Conservation (phyloP, 208 protist genomes). For the Acanthamoeba royreba region DNA sequence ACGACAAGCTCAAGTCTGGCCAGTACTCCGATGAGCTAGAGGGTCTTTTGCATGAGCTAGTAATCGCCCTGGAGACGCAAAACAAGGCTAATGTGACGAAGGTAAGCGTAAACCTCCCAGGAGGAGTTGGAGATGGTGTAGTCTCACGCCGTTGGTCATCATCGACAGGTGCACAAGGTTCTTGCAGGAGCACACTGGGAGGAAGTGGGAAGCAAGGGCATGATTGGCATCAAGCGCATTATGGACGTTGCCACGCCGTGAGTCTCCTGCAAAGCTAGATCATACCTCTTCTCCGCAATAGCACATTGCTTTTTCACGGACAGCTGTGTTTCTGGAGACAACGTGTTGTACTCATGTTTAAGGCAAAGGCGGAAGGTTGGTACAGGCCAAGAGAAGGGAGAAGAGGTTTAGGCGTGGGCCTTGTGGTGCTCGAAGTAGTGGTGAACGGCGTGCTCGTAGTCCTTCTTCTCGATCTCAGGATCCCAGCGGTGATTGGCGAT, state of each 20-base stretch:
- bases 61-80: background rate
- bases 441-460: background rate
- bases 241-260: background rate
- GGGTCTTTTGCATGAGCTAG: background rate
- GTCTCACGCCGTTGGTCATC: background rate
- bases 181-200: background rate
- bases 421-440: background rate
- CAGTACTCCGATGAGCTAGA: background rate
- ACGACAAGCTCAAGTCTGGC: background rate
- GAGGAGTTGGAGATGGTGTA: background rate
- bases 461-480: background rate
- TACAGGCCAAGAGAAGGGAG: no score
- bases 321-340: no score
- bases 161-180: background rate
- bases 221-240: slow-evolving; percentile 22
- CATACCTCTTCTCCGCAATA: no score
- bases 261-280: no score
- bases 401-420: background rate
- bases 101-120: no score
- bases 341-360: no score
- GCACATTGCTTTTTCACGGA: no score
- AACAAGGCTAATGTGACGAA: background rate
- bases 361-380: no score
- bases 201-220: background rate
- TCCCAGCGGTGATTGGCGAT: background rate